phyloP scores from a whole-genome alignment of 371 early-diverging fungal genomes.

The Umbelopsis sp. region DNA sequence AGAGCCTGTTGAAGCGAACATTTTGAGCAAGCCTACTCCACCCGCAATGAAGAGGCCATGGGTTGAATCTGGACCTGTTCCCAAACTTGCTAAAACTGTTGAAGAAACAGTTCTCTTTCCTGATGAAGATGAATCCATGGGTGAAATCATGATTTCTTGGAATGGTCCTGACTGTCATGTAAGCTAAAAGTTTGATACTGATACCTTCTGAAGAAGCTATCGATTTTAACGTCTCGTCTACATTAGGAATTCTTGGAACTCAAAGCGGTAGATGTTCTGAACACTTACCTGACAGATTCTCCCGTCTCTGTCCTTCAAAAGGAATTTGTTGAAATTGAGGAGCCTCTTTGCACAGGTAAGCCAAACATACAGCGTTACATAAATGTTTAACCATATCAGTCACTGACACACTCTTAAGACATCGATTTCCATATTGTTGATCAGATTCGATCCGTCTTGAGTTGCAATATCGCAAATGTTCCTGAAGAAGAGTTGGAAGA shows the following conservation, averaged over 20 bases:
- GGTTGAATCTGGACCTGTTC: constrained; percentile 60
- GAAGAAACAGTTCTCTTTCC: constrained; percentile 64
- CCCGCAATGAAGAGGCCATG: constrained; percentile 65
- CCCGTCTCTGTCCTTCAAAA: constrained; percentile 65
- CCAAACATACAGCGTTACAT: not conserved
- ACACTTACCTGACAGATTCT: constrained; percentile 66
- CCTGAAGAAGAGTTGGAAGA: constrained; percentile 67
- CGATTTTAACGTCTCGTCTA: too few species aligned
- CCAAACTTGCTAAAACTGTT: constrained; percentile 51
- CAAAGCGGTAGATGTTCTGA: constrained; percentile 53
- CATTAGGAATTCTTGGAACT: constrained; percentile 41
- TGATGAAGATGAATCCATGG: constrained; percentile 75
- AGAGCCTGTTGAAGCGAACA: constrained; percentile 61
- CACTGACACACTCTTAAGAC: constrained; percentile 31
- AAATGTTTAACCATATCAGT: not conserved
- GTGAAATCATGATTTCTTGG: constrained; percentile 64
- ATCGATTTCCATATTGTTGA: constrained; percentile 58
- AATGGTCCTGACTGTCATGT: constrained; percentile 64
- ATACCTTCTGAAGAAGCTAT: too few species aligned
- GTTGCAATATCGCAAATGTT: constrained; percentile 59
- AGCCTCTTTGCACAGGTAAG: constrained; percentile 66
- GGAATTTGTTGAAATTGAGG: constrained; percentile 72
- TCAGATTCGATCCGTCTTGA: constrained; percentile 59
- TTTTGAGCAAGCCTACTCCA: constrained; percentile 59
- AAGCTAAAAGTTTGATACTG: constrained; percentile 21